A percentile compares a stretch with the other conserved stretches of the same genome.
Conservation (phyloP, 164 flowering plant genomes). For the Dillenia turbinata region DNA sequence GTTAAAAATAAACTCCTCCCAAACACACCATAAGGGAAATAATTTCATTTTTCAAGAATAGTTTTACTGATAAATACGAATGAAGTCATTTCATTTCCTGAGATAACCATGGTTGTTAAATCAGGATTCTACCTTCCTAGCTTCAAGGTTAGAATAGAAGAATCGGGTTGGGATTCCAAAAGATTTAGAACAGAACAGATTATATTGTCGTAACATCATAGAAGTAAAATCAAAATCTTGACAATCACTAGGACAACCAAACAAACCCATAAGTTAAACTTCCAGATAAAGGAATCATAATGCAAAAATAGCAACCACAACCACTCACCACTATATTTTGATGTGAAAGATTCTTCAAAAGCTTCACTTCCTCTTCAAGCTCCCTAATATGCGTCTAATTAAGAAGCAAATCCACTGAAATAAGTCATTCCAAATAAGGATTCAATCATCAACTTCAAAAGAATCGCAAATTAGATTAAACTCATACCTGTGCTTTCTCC, state of each 20-base stretch:
- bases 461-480: conserved; percentile 1
- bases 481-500: conserved; percentile 56
- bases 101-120: too few relatives aligned
- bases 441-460: not conserved
- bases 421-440: not conserved
- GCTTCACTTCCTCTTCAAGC: conserved; percentile 97
- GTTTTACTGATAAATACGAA: too few relatives aligned
- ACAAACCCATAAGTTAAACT: too few relatives aligned
- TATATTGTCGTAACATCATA: not conserved
- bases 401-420: conserved; percentile 6
- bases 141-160: too few relatives aligned
- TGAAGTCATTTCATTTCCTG: too few relatives aligned
- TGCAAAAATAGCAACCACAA: too few relatives aligned
- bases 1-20: too few relatives aligned
- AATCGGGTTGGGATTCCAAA: too few relatives aligned
- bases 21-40: too few relatives aligned
- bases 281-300: too few relatives aligned
- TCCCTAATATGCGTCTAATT: conserved; percentile 77
- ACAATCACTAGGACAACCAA: not conserved
- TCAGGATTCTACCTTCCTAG: too few relatives aligned
- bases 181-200: not conserved
- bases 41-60: too few relatives aligned
- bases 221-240: not conserved
- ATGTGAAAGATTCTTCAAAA: conserved; percentile 83
- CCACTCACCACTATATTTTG: conserved; percentile 89